These are phyloP conservation scores for Liquidambar formosana DNA, from an alignment of 164 flowering plant species.

Conservation along the genomic window DNA sequence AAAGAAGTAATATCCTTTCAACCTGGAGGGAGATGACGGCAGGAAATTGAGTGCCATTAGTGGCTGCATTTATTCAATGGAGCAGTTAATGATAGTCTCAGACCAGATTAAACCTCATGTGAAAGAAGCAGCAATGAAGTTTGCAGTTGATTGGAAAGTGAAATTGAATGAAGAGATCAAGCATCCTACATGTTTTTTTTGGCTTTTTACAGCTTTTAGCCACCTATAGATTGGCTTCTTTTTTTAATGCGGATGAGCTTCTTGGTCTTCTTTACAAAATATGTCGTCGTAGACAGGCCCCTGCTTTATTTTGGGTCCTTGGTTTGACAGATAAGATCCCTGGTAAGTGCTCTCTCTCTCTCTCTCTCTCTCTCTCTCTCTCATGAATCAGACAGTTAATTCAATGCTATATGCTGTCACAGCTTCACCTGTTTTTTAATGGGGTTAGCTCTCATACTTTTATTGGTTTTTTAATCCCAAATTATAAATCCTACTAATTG, in stretches of 20 bases:
- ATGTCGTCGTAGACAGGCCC: too few species aligned
- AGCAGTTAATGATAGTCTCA: conserved; percentile 17
- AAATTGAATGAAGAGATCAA: conserved; percentile 1
- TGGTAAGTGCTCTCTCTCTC: too few species aligned
- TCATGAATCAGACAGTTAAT: too few species aligned
- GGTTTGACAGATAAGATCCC: not conserved
- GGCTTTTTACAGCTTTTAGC: conserved; percentile 19
- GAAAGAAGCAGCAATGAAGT: conserved; percentile 11
- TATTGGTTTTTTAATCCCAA: too few species aligned
- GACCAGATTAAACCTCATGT: conserved; percentile 3
- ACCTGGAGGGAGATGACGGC: not conserved
- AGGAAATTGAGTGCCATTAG: not conserved
- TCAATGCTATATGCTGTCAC: too few species aligned
- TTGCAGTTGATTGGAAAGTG: conserved; percentile 13
- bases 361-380: too few species aligned
- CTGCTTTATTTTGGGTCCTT: not conserved
- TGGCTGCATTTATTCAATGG: conserved; percentile 8
- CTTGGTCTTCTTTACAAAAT: not conserved
- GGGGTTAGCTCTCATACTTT: too few species aligned
- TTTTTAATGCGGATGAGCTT: not conserved
- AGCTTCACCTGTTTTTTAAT: too few species aligned
- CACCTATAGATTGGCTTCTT: conserved; percentile 11
- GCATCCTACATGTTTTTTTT: conserved; percentile 6
- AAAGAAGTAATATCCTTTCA: conserved; percentile 17
- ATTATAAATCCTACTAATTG: too few species aligned